Conservation (phyloP, 805 yeast genomes). For the Candida ponderosae region DNA sequence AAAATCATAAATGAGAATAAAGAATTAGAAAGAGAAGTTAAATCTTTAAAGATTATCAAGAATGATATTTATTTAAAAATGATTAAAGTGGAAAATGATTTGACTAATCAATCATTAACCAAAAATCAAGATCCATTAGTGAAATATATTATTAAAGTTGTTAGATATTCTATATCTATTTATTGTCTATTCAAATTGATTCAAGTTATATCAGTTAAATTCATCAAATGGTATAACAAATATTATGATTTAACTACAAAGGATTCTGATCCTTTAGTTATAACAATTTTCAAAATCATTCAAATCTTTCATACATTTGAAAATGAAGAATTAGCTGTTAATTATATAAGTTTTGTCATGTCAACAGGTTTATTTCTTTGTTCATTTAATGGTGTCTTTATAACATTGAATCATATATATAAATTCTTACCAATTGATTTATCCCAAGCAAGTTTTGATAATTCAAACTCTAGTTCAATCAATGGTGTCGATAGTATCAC, state of each 20-base stretch:
- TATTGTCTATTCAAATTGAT: slow-evolving; percentile 29
- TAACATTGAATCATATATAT: slow-evolving; percentile 49
- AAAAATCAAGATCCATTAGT: background rate
- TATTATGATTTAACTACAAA: slow-evolving; percentile 10
- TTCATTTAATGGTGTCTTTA: slow-evolving; percentile 56
- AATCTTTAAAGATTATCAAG: slow-evolving; percentile 13
- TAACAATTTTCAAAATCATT: slow-evolving; percentile 26
- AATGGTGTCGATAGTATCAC: slow-evolving; percentile 6
- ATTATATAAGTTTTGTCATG: slow-evolving; percentile 36
- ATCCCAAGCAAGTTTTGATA: too few relatives aligned
- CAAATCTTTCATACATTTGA: slow-evolving; percentile 24
- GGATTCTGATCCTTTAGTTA: slow-evolving; percentile 29
- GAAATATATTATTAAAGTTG: background rate
- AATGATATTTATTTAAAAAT: slow-evolving; percentile 16
- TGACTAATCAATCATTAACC: background rate
- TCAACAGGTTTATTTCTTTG: slow-evolving; percentile 54
- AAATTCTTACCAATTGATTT: slow-evolving; percentile 28
- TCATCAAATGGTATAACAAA: slow-evolving; percentile 19
- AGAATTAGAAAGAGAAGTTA: slow-evolving; percentile 11
- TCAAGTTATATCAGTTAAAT: slow-evolving; percentile 20
- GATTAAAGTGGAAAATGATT: slow-evolving; percentile 5
- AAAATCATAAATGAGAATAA: background rate
- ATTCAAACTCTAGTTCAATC: slow-evolving; percentile 20
- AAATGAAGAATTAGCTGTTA: slow-evolving; percentile 27
- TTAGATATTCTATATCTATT: slow-evolving; percentile 15